phyloP scores from a whole-genome alignment of 257 asterid species.

The Linaria vulgaris region DNA sequence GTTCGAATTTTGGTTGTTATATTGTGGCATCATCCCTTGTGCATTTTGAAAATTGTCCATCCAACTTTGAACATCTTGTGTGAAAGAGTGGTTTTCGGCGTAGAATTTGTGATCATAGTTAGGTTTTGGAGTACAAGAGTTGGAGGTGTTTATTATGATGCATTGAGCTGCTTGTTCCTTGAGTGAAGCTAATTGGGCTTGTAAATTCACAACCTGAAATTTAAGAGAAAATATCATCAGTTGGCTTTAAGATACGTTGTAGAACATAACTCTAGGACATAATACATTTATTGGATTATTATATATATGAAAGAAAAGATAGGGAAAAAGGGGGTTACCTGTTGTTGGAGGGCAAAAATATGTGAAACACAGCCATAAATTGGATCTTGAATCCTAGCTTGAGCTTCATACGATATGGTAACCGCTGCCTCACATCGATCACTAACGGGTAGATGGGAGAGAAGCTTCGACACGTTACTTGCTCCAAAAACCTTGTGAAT shows the following conservation, averaged over 20 bases:
- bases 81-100: background rate
- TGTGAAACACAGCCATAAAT: constrained; percentile 77
- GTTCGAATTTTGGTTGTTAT: constrained; percentile 25
- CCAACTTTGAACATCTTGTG: constrained; percentile 29
- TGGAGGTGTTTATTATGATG: constrained; percentile 31
- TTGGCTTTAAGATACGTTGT: too few relatives aligned
- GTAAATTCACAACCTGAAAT: background rate
- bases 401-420: constrained; percentile 70
- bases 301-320: background rate
- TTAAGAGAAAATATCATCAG: too few relatives aligned
- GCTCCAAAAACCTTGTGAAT: constrained; percentile 61
- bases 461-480: constrained; percentile 59
- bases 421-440: constrained; percentile 68
- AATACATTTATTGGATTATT: too few relatives aligned
- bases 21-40: constrained; percentile 33
- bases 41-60: constrained; percentile 20
- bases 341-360: constrained; percentile 64
- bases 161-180: constrained; percentile 34
- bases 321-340: constrained; percentile 29
- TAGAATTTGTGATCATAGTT: constrained; percentile 32
- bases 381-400: constrained; percentile 78
- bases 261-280: too few relatives aligned
- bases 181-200: constrained; percentile 2
- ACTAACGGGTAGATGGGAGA: constrained; percentile 51
- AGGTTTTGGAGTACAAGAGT: constrained; percentile 26